A percentile compares a stretch with the other conserved stretches of the same genome.
Evolutionary conservation across 768 basidiomycete species (phyloP).

Genomic region (Boletus rubroflammeus): DNA sequence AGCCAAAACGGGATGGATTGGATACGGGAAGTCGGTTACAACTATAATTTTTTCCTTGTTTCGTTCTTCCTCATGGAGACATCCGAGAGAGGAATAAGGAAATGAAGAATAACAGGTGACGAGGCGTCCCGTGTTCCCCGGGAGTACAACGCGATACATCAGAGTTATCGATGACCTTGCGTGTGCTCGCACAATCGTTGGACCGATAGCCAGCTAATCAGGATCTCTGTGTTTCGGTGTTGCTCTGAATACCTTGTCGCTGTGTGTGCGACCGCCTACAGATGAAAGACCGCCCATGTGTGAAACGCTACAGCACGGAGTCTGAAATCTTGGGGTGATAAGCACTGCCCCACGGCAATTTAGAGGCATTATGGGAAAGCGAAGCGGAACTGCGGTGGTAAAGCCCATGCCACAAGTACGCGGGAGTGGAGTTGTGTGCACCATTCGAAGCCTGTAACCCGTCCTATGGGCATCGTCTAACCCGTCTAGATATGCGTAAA

Average conservation of each 20-base stretch:
- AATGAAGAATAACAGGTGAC: not conserved
- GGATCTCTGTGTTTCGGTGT: too few species aligned
- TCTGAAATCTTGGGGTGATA: not conserved
- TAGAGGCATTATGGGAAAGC: not conserved
- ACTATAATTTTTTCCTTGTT: too few species aligned
- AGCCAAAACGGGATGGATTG: not conserved
- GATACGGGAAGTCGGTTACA: not conserved
- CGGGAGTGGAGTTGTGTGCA: not conserved
- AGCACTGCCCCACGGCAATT: constrained; percentile 4
- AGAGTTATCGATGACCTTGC: not conserved
- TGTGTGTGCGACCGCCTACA: not conserved
- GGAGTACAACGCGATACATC: not conserved
- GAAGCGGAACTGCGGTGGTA: not conserved
- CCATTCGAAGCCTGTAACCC: not conserved
- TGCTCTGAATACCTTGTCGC: too few species aligned
- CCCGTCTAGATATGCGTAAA: not conserved
- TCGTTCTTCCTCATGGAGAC: not conserved
- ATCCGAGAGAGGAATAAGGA: not conserved
- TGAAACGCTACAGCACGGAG: not conserved
- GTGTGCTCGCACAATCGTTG: not conserved
- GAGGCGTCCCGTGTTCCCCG: not conserved
- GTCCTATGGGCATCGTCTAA: too few species aligned
- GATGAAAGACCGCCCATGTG: not conserved
- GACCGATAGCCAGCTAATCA: not conserved
- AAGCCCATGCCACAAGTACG: not conserved